phyloP scores from a whole-genome alignment of 2,329 filamentous ascomycete species.

The Claviceps citrina region DNA sequence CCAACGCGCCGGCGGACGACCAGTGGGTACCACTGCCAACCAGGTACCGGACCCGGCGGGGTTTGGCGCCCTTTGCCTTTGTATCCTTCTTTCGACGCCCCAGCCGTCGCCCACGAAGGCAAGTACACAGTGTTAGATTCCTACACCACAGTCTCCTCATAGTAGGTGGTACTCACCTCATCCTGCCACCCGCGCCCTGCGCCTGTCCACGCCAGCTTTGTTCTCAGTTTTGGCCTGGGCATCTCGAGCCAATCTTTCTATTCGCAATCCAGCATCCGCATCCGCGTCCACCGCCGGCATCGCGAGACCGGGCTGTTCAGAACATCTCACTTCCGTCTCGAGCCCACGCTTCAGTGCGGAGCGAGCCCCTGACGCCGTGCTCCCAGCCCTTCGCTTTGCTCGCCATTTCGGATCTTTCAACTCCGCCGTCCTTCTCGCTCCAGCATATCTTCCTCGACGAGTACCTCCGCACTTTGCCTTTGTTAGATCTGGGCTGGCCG shows the following conservation, averaged over 20 bases:
- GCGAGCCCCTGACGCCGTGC: background rate
- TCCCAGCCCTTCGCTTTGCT: background rate
- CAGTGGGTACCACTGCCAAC: no score
- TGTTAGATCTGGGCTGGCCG: background rate
- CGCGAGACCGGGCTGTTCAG: background rate
- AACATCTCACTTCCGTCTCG: background rate
- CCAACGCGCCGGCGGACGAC: no score
- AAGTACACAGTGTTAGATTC: background rate
- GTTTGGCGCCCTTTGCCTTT: no score
- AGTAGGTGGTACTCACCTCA: background rate
- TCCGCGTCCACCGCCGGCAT: background rate
- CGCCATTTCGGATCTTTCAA: background rate
- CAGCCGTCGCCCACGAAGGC: no score
- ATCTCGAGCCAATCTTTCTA: background rate
- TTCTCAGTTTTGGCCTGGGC: background rate
- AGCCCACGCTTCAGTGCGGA: background rate
- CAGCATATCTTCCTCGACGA: background rate
- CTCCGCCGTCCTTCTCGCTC: background rate
- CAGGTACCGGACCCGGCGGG: no score
- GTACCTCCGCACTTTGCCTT: background rate
- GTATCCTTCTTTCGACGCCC: no score
- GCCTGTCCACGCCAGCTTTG: constrained; percentile 1
- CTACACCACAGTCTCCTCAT: no score
- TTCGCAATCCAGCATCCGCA: background rate
- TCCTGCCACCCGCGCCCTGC: background rate